Conservation (phyloP, 2,329 filamentous ascomycete genomes). For the Sporothrix sp. region DNA sequence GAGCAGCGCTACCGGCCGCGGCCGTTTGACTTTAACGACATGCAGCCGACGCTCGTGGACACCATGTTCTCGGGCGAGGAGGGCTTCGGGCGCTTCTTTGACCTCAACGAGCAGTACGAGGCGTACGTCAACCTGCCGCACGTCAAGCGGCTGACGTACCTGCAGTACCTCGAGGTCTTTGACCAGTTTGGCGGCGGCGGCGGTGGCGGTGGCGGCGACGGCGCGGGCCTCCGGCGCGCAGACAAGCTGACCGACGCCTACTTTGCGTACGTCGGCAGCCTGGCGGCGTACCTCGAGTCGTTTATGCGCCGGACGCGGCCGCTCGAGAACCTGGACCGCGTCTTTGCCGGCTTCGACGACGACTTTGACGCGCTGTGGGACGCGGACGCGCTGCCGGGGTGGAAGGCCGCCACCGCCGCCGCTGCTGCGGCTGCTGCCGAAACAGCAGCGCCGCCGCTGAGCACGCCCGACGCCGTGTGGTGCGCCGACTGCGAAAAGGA, state of each 20-base stretch:
- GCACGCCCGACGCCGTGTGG: constrained; percentile 60
- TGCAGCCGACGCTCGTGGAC: constrained; percentile 61
- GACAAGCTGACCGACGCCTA: constrained; percentile 91
- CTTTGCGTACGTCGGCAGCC: constrained; percentile 73
- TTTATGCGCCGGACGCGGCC: constrained; percentile 81
- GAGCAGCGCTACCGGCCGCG: constrained; percentile 79
- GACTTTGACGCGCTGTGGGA: constrained; percentile 82
- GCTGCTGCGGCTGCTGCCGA: background rate
- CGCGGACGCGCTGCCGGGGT: constrained; percentile 67
- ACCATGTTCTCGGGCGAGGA: constrained; percentile 94
- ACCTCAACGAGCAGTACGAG: constrained; percentile 76
- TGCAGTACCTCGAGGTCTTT: constrained; percentile 88
- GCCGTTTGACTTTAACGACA: constrained; percentile 29
- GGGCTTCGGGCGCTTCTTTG: constrained; percentile 83
- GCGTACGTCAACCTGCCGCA: constrained; percentile 82
- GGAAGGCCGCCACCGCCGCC: constrained; percentile 35
- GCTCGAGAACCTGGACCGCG: constrained; percentile 72
- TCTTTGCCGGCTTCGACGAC: constrained; percentile 64
- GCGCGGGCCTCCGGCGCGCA: constrained; percentile 63
- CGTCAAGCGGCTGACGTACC: constrained; percentile 74
- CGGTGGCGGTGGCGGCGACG: too few species aligned
- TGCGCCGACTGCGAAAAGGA: constrained; percentile 89
- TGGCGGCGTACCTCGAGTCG: constrained; percentile 75
- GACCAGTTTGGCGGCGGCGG: constrained; percentile 63
- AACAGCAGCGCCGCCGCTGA: constrained; percentile 17